Percentiles rank a stretch among this genome's conserved stretches.
Evolutionary conservation across 1,284 basidiomycete genomes (phyloP).

Genomic region (Malassezia psittaci): DNA sequence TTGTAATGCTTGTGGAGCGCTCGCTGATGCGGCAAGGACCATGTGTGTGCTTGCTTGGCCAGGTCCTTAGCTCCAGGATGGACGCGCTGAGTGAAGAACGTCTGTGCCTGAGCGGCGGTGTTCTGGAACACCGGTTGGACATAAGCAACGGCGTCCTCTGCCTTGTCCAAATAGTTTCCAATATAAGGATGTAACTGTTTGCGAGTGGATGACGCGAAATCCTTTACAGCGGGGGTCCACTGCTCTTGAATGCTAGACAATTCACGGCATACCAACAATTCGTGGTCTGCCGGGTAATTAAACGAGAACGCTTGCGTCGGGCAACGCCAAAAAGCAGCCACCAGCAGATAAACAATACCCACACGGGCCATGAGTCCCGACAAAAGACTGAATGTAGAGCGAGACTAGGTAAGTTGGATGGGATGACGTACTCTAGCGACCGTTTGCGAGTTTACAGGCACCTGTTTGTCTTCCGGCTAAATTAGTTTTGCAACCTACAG

Average conservation of each 20-base stretch:
- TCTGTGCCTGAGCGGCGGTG: conserved; percentile 23
- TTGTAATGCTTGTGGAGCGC: conserved; percentile 31
- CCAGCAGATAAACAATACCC: conserved; percentile 15
- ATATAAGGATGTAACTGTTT: conserved; percentile 30
- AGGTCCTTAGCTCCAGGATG: conserved; percentile 29
- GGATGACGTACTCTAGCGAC: background rate
- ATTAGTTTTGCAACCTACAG: conserved; percentile 9
- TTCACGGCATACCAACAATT: conserved; percentile 32
- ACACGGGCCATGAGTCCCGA: conserved; percentile 1
- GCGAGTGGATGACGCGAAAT: conserved; percentile 22
- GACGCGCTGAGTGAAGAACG: conserved; percentile 32
- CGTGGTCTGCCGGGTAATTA: conserved; percentile 31
- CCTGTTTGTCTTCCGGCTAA: conserved; percentile 4
- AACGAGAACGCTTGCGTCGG: conserved; percentile 36
- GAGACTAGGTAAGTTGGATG: background rate
- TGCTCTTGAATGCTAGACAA: conserved; percentile 31
- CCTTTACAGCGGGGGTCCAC: conserved; percentile 27
- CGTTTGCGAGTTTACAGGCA: background rate
- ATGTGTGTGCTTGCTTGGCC: conserved; percentile 26
- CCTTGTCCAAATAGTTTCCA: conserved; percentile 11
- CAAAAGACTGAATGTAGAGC: background rate
- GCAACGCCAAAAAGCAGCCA: conserved; percentile 35
- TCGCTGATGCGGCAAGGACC: conserved; percentile 31
- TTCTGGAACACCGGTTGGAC: conserved; percentile 25
- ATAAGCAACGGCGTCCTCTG: conserved; percentile 22